Base-by-base conservation (phyloP, 352 stramenopile genomes). In the Phytophthora crassamura region DNA sequence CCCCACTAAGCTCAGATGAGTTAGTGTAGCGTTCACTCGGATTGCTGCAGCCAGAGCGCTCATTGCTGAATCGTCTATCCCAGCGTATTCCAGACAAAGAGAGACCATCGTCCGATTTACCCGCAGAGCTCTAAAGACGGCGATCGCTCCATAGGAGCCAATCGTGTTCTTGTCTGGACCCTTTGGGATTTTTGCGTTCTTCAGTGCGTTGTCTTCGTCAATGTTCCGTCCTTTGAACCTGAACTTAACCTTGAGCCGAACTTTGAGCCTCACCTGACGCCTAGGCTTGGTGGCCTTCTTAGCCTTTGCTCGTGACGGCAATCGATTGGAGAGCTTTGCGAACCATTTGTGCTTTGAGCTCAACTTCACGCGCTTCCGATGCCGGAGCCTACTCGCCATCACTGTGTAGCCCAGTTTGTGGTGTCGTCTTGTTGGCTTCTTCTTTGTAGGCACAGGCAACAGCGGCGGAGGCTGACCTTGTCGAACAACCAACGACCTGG, bases 31-130 rank as follows among this genome's bases (percentile, higher is more conserved):
- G 62, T 95, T 95, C 6, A 65, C 60, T 10, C 72, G 72, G 2
- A 94, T 41, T 69, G 79, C 80, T 16, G 81, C 84, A n/a, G 78
- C 81, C 0, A 95, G 55, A 33, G 86, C 75, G 33, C 61, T 72
- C 64, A 85, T 83, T 1, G 73, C 72, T 11, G 69, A 35, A 47
- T 95, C 88, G 7, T 74, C 64, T 5, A 94, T 71, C 0, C 68
- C 72, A 10, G 67, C 66, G 39, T 86, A 59, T 7, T 89, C 69
- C 7, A 93, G 69, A 7, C 71, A 57, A 14, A 95, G 69, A 7
- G 77, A 80, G 12, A 77, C 20, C 2, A 95, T 58, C 4, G 63
- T 20, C 0, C 53, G 64, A 59, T 93, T 94, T 12, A 82, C 64
- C 0, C 76, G 75, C 5, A 94, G 52, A 2, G 81, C 69, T 10